Evolutionary conservation across 1,284 basidiomycete genomes (phyloP).

Genomic region (Boletus mariae): DNA sequence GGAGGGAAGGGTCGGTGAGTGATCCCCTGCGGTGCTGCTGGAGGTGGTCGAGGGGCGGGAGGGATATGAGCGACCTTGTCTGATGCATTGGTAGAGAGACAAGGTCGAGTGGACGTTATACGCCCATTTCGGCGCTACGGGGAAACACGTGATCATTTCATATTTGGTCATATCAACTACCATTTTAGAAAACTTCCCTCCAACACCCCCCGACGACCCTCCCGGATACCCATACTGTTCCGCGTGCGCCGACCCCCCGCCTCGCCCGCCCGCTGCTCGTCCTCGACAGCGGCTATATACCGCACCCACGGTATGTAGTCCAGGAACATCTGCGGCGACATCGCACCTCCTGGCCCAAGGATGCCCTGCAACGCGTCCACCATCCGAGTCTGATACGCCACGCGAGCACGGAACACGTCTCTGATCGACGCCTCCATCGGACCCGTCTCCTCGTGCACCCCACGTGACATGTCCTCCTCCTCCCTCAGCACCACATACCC

Average conservation of each 20-base stretch:
- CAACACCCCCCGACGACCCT: not conserved
- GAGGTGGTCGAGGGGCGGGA: conserved; percentile 71
- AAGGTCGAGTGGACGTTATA: conserved; percentile 25
- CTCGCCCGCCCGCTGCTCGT: conserved; percentile 35
- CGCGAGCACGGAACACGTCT: conserved; percentile 39
- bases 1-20: conserved; percentile 74
- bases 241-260: conserved; percentile 42
- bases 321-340: conserved; percentile 46
- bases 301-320: conserved; percentile 75
- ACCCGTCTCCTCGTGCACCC: conserved; percentile 32
- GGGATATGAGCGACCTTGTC: conserved; percentile 37
- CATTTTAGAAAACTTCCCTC: not conserved
- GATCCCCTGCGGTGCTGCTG: conserved; percentile 63
- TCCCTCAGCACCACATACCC: conserved; percentile 46
- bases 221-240: conserved; percentile 45
- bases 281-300: conserved; percentile 67
- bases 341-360: conserved; percentile 29
- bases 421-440: conserved; percentile 33
- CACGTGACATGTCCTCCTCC: conserved; percentile 42
- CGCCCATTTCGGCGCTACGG: not conserved
- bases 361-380: conserved; percentile 40
- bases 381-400: conserved; percentile 41
- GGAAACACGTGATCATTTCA: conserved; percentile 2
- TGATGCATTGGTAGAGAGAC: not conserved
- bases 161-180: conserved; percentile 26